phyloP scores from a whole-genome alignment of 495 filamentous ascomycete species.

The Aspergillus cavernicola region DNA sequence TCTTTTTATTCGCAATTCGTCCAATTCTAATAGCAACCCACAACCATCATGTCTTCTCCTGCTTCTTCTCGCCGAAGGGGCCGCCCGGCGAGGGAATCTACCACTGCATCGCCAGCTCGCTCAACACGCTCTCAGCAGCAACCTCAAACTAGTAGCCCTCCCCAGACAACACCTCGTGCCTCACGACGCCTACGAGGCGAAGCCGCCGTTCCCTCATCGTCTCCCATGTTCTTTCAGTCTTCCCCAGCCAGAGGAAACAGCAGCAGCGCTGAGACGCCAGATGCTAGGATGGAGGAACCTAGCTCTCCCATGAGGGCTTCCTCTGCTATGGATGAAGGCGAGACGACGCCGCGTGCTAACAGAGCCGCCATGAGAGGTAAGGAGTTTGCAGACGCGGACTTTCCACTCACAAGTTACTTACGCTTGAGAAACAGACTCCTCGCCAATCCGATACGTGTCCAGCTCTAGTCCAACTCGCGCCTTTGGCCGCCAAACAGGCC shows the following conservation, averaged over 20 bases:
- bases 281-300: slow-evolving; percentile 49
- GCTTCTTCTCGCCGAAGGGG: slow-evolving; percentile 38
- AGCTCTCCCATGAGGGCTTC: slow-evolving; percentile 66
- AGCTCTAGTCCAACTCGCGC: slow-evolving; percentile 76
- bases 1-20: too few relatives aligned
- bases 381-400: slow-evolving; percentile 2
- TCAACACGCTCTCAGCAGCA: slow-evolving; percentile 37
- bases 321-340: slow-evolving; percentile 54
- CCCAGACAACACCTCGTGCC: slow-evolving; percentile 42
- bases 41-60: slow-evolving; percentile 47
- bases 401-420: not conserved
- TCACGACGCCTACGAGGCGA: slow-evolving; percentile 41
- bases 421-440: slow-evolving; percentile 60
- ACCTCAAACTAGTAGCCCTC: slow-evolving; percentile 36
- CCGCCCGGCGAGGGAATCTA: slow-evolving; percentile 39
- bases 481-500: slow-evolving; percentile 48
- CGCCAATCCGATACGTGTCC: slow-evolving; percentile 81
- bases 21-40: not conserved
- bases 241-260: slow-evolving; percentile 60
- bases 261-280: slow-evolving; percentile 53
- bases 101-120: slow-evolving; percentile 39
- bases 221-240: slow-evolving; percentile 79
- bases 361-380: slow-evolving; percentile 61
- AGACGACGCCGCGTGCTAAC: slow-evolving; percentile 72
- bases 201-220: slow-evolving; percentile 56